Evolutionary conservation across 1,284 basidiomycete species (phyloP), one percentile per base, ranked within the genome.

Genomic region (Cutaneotrichosporon cavernicola): DNA sequence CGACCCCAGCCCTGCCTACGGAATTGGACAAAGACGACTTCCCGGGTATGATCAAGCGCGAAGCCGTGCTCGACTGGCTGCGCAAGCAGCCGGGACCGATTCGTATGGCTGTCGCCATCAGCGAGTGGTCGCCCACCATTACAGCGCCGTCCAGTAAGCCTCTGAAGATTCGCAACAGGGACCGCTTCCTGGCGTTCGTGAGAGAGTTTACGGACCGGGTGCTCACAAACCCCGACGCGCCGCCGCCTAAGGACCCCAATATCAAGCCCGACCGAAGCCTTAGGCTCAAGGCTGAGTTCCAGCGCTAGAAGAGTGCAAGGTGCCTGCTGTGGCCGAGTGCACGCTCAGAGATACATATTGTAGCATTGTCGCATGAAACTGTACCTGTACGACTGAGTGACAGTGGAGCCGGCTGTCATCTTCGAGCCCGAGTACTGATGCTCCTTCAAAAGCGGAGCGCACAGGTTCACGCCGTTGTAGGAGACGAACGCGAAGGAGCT

Each of bases 41-140:
- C 70, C 64, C 65, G 2, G 70, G 69, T 36, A 74, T 75, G 73
- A 73, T 79, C 60, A 70, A 71, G 10, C 63, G 70, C 52, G 64
- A 73, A 4, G 72, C 75, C 55, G 70, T 79, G 4, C 53, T 74
- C 30, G 31, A 62, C n/a, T 79, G 75, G 74, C 75, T 79, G 63
- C 65, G 52, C 40, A 4, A 18, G 10, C 62, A 71, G 32, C 63
- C 65, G 5, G 50, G 65, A 14, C 22, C 53, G 5, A 68, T 75
- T 8, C 64, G 66, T 1, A 76, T 76, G 73, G 8, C 2, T 5
- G 60, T 65, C 18, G 70, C 72, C 5, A 72, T 77, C n/a, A 43
- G 22, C 18, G 18, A 46, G 43, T 46, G 43, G 43, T 16, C 16
- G 6, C 18, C 16, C 18, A 4, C 16, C 43, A 46, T 46, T 46